These are phyloP conservation scores for Allomyces macrogynus DNA, from an alignment of 192 early-diverging fungal species.

Conservation along the genomic window DNA sequence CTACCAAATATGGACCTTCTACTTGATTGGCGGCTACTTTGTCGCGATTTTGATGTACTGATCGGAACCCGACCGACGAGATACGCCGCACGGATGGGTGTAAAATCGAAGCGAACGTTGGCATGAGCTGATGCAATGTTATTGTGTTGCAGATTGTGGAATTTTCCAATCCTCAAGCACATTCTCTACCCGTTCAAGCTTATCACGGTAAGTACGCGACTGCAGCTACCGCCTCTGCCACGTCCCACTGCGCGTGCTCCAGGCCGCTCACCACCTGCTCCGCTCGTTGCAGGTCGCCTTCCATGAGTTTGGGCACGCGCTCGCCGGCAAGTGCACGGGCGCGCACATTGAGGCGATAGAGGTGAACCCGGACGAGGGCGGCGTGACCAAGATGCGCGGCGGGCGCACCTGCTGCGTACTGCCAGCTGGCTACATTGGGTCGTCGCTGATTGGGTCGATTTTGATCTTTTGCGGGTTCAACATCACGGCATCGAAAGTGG, in stretches of 20 bases:
- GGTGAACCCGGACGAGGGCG: conserved; percentile 83
- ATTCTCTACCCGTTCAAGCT: conserved; percentile 90
- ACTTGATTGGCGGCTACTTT: conserved; percentile 41
- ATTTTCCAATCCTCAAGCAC: conserved; percentile 61
- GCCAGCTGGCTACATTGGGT: conserved; percentile 80
- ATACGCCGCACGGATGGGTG: not conserved
- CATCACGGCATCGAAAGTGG: conserved; percentile 63
- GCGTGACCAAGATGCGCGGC: conserved; percentile 59
- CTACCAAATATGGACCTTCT: conserved; percentile 2
- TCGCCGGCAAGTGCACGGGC: conserved; percentile 67
- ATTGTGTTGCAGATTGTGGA: conserved; percentile 34
- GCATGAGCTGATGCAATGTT: too few relatives aligned
- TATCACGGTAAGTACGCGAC: not conserved
- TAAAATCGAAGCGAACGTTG: too few relatives aligned
- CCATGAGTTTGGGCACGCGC: conserved; percentile 90
- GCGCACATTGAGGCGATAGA: conserved; percentile 72
- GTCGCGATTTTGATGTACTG: conserved; percentile 32
- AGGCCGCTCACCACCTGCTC: too few relatives aligned
- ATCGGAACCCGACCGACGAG: not conserved
- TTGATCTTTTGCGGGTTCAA: conserved; percentile 90
- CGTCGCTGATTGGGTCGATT: conserved; percentile 69
- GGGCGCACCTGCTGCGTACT: conserved; percentile 65
- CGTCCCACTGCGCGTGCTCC: too few relatives aligned
- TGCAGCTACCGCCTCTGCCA: too few relatives aligned
- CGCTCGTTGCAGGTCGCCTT: conserved; percentile 61